Evolutionary conservation across 805 yeast genomes (phyloP).

Genomic region (Schwanniomyces pseudopolymorphus): DNA sequence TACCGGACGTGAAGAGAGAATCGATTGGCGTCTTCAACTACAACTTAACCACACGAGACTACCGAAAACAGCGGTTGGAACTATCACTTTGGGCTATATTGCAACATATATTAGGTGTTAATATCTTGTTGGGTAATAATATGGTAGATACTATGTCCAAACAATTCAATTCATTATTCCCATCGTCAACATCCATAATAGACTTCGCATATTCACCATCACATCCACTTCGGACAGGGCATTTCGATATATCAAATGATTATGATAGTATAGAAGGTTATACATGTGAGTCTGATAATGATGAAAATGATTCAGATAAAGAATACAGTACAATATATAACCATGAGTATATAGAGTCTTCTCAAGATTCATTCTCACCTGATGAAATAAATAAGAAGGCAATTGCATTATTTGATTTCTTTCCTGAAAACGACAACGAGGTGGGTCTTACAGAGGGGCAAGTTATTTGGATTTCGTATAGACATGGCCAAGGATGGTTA

Average conservation of each 20-base stretch:
- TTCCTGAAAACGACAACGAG: slow-evolving; percentile 94
- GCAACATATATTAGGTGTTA: background rate
- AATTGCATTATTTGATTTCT: slow-evolving; percentile 83
- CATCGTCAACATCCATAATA: slow-evolving; percentile 47
- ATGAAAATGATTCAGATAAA: slow-evolving; percentile 7
- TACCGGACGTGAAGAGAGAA: background rate
- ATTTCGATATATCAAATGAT: slow-evolving; percentile 7
- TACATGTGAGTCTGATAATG: slow-evolving; percentile 7
- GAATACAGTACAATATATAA: slow-evolving; percentile 6
- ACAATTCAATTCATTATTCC: slow-evolving; percentile 10
- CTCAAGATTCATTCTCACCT: slow-evolving; percentile 11
- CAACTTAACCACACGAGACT: background rate
- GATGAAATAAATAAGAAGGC: slow-evolving; percentile 58
- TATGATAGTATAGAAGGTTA: slow-evolving; percentile 5
- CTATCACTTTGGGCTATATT: background rate
- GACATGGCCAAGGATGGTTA: slow-evolving; percentile 98
- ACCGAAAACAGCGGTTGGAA: background rate
- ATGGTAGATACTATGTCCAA: background rate
- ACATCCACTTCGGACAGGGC: slow-evolving; percentile 72
- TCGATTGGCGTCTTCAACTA: background rate
- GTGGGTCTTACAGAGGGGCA: slow-evolving; percentile 78
- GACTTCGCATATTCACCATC: slow-evolving; percentile 79
- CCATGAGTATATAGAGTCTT: slow-evolving; percentile 4
- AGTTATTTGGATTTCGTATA: slow-evolving; percentile 76
- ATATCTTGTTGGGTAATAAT: background rate